Percentiles rank a stretch among this genome's conserved stretches.
These are phyloP conservation scores for Cardamine occulta DNA, from an alignment of 345 rosid genomes.

Conservation along the genomic window DNA sequence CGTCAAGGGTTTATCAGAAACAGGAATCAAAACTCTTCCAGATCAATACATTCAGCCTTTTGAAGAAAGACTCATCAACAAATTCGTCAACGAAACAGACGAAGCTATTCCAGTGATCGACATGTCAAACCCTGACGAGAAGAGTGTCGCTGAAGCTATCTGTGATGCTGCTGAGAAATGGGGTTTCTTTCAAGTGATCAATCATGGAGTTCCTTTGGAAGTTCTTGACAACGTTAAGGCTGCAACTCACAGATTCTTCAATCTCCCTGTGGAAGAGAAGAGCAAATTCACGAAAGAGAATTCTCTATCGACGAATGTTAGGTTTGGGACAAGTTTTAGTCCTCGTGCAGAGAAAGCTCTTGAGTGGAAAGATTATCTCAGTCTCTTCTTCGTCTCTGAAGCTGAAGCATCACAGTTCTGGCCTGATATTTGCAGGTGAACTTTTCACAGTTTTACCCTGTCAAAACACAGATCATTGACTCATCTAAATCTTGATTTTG, in stretches of 20 bases:
- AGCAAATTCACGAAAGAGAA: conserved; percentile 45
- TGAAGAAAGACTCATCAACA: conserved; percentile 47
- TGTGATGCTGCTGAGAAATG: conserved; percentile 58
- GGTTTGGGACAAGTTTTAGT: conserved; percentile 50
- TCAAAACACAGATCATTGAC: too few species aligned
- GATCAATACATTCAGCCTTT: conserved; percentile 51
- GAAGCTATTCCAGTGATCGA: conserved; percentile 54
- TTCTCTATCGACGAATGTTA: conserved; percentile 40
- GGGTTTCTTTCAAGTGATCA: conserved; percentile 60
- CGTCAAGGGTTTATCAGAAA: conserved; percentile 56
- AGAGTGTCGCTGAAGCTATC: conserved; percentile 44
- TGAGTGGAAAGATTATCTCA: conserved; percentile 62
- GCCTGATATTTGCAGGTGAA: conserved; percentile 55
- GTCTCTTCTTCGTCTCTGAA: conserved; percentile 55
- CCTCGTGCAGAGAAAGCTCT: conserved; percentile 54
- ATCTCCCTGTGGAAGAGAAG: conserved; percentile 49
- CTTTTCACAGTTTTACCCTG: not conserved
- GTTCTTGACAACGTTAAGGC: conserved; percentile 47
- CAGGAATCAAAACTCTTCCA: conserved; percentile 52
- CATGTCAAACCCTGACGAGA: conserved; percentile 49
- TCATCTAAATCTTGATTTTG: not conserved
- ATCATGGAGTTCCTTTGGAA: conserved; percentile 52
- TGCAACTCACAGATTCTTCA: conserved; percentile 52
- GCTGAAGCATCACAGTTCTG: conserved; percentile 50
- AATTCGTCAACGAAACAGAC: conserved; percentile 39